phyloP scores from a whole-genome alignment of 2,329 filamentous ascomycete genomes.

The Colletotrichum sp. region DNA sequence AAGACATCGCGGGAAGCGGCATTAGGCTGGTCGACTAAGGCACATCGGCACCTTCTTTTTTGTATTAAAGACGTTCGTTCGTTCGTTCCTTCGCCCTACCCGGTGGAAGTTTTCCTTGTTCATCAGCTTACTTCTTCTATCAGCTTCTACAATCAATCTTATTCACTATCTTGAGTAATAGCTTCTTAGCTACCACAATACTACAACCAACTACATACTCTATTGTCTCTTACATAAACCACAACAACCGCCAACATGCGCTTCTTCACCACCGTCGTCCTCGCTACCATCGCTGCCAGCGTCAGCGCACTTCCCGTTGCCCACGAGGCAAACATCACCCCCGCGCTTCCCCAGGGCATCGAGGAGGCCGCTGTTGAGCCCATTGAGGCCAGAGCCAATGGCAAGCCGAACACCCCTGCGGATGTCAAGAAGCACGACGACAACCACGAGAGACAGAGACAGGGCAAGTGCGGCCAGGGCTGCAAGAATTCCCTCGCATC shows the following conservation, averaged over 20 bases:
- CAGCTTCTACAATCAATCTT: neutral
- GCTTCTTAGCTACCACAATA: neutral
- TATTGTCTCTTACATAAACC: neutral
- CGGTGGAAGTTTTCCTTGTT: accelerated
- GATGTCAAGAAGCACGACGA: neutral
- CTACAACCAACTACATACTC: neutral
- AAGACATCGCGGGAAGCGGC: neutral
- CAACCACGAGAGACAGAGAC: neutral
- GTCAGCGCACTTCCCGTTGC: neutral
- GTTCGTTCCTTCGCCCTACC: neutral
- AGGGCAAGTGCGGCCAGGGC: neutral
- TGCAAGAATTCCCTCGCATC: neutral
- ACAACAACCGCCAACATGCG: neutral
- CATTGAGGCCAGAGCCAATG: neutral
- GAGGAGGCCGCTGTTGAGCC: neutral
- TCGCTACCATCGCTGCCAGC: neutral
- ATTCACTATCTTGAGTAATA: neutral
- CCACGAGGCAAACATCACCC: neutral
- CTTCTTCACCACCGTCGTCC: neutral
- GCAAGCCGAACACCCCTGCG: neutral
- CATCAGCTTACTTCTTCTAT: neutral
- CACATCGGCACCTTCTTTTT: neutral
- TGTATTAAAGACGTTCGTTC: neutral
- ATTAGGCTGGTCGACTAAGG: neutral
- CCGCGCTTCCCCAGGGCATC: neutral